Conservation (phyloP, 2,329 filamentous ascomycete genomes). For the Xylaria multiplex region DNA sequence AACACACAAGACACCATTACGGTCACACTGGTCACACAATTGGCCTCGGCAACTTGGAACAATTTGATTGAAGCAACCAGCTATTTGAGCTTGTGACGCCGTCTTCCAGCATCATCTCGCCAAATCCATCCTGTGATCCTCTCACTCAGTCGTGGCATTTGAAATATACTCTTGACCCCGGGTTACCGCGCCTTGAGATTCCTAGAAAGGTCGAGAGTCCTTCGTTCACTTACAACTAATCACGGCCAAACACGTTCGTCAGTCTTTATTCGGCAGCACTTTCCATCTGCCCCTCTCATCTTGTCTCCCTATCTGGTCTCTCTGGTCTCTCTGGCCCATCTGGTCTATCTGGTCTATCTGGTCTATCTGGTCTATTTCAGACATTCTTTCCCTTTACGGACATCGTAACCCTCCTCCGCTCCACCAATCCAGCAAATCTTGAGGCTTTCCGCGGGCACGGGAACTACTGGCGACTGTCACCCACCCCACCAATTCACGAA, state of each 20-base stretch:
- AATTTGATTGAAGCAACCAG: constrained; percentile 38
- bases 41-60: constrained; percentile 38
- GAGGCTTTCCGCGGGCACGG: constrained; percentile 48
- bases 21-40: constrained; percentile 41
- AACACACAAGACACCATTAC: constrained; percentile 32
- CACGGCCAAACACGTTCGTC: constrained; percentile 37
- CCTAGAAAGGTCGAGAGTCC: not conserved
- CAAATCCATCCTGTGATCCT: constrained; percentile 41
- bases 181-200: constrained; percentile 36
- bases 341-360: too few species aligned
- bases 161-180: constrained; percentile 26
- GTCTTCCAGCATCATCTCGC: constrained; percentile 40
- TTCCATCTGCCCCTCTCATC: not conserved
- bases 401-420: constrained; percentile 31
- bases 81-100: constrained; percentile 39
- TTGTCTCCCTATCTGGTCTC: constrained; percentile 21
- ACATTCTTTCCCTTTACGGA: constrained; percentile 37
- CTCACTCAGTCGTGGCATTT: constrained; percentile 25
- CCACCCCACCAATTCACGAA: constrained; percentile 34
- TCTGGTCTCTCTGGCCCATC: too few species aligned
- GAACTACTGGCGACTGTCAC: constrained; percentile 37
- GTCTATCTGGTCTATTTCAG: constrained; percentile 34
- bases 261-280: constrained; percentile 35
- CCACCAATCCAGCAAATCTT: constrained; percentile 40
- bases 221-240: constrained; percentile 5